phyloP scores from a whole-genome alignment of 495 filamentous ascomycete species.

The Daldinia bambusicola region DNA sequence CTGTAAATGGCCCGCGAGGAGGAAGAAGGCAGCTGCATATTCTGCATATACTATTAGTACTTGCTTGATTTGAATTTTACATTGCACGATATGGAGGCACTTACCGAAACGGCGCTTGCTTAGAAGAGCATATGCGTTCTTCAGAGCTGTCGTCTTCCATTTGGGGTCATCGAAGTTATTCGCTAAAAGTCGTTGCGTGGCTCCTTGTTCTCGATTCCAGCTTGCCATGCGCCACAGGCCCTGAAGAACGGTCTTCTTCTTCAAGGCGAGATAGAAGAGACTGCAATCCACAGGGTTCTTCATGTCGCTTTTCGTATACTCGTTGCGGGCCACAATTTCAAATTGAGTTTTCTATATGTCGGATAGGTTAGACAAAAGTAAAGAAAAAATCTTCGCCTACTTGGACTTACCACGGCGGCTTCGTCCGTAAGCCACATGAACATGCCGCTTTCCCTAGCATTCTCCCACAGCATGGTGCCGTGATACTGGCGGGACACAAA shows the following conservation, averaged over 20 bases:
- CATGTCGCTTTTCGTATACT: conserved; percentile 87
- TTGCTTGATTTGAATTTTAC: background rate
- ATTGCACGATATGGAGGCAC: conserved; percentile 21
- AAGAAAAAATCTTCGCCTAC: background rate
- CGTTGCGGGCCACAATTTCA: conserved; percentile 88
- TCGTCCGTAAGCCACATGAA: conserved; percentile 94
- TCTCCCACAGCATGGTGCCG: conserved; percentile 80
- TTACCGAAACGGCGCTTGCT: conserved; percentile 88
- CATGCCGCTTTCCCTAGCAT: conserved; percentile 86
- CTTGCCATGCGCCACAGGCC: conserved; percentile 96
- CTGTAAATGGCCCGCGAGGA: conserved; percentile 84
- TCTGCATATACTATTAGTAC: conserved; percentile 59
- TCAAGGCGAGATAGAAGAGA: conserved; percentile 88
- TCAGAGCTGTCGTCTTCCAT: conserved; percentile 91
- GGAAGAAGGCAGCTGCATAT: conserved; percentile 96
- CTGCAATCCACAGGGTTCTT: conserved; percentile 96
- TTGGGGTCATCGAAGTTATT: conserved; percentile 88
- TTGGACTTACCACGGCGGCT: conserved; percentile 73
- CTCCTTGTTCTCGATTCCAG: conserved; percentile 86
- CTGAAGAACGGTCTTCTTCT: conserved; percentile 90
- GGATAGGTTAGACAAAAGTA: conserved; percentile 18
- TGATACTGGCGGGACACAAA: conserved; percentile 85
- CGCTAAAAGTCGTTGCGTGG: conserved; percentile 78
- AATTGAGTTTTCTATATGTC: conserved; percentile 74
- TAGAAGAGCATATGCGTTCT: conserved; percentile 97